Evolutionary conservation across 106 monocot genomes (phyloP), one percentile per base, ranked within the genome.

Genomic region (Dendrobium nobile): DNA sequence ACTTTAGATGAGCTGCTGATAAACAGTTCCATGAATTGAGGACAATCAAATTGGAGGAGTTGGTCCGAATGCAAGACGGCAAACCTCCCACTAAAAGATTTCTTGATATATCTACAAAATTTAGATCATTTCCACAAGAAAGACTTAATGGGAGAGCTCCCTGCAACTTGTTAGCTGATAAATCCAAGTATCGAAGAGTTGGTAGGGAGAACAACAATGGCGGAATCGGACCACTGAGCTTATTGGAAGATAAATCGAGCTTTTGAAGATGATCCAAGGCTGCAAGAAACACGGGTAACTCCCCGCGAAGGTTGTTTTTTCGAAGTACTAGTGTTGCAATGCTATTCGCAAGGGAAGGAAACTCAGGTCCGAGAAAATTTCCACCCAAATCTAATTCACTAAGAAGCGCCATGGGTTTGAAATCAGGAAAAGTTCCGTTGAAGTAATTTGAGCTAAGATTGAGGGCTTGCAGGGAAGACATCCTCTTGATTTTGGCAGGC

Each of bases 11-110:
- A n/a, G 48, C 75, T 2, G 65, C 78, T 24, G 58, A 58, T 17
- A 98, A 74, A 76, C 98, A 98, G 74, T 98, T 98, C 82, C 92
- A 85, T 16, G 94, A 85, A 83, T 80, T 80, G 73, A 89, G 56
- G 6, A 92, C 88, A 0, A 80, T 47, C 43, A 80, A 41, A 9
- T 22, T 79, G 24, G 92, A 85, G 10, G 84, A 80, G 54, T 90
- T 89, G 1, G 82, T 59, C 0, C 18, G 26, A 24, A 95, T 68
- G 80, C 98, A 99, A 27, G 73, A 31, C 40, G 95, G 98, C 61
- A 88, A 84, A 26, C 24, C 77, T 15, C 98, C 98, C 13, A 85
- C 79, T 22, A 99, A 73, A 47, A 83, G 84, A 80, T 99, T 99
- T 41, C 61, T 80, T 0, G 95, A 95, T 28, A 99, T 40, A 73